Percentiles rank a stretch among this genome's conserved stretches.
Evolutionary conservation across 306 rosid species (phyloP).

Genomic region (Prunus dulcis): DNA sequence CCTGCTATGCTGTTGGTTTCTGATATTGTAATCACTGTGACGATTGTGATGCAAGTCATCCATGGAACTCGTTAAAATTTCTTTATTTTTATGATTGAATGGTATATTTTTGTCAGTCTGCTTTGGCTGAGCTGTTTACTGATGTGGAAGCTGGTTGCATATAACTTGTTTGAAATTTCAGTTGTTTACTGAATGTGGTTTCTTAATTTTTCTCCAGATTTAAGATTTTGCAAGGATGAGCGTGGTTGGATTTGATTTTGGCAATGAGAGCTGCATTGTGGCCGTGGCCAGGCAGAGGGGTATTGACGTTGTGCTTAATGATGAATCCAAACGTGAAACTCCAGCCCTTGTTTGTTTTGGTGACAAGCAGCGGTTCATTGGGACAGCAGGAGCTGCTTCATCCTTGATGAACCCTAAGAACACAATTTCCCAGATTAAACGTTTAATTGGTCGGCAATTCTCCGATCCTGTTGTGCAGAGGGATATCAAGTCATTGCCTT

Average conservation of each 20-base stretch:
- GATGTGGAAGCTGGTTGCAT: too few relatives aligned
- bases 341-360: slow-evolving; percentile 97
- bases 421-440: slow-evolving; percentile 76
- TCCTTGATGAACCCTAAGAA: slow-evolving; percentile 95
- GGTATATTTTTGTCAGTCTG: not conserved
- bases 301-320: slow-evolving; percentile 91
- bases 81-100: not conserved
- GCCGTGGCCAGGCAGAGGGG: slow-evolving; percentile 98
- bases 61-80: not conserved
- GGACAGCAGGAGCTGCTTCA: slow-evolving; percentile 94
- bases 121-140: not conserved
- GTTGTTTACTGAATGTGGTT: not conserved
- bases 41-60: not conserved
- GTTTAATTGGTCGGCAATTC: slow-evolving; percentile 68
- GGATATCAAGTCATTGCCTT: slow-evolving; percentile 75
- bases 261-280: slow-evolving; percentile 93
- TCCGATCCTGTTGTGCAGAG: slow-evolving; percentile 77
- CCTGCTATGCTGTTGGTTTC: not conserved
- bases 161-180: not conserved
- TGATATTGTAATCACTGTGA: not conserved
- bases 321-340: slow-evolving; percentile 93
- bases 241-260: slow-evolving; percentile 95
- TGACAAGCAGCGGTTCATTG: slow-evolving; percentile 87
- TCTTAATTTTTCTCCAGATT: slow-evolving; percentile 13
- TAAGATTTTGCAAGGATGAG: slow-evolving; percentile 56